Base-by-base conservation (phyloP, 192 early-diverging fungal genomes). In the Gryganskiella cystojenkinii region DNA sequence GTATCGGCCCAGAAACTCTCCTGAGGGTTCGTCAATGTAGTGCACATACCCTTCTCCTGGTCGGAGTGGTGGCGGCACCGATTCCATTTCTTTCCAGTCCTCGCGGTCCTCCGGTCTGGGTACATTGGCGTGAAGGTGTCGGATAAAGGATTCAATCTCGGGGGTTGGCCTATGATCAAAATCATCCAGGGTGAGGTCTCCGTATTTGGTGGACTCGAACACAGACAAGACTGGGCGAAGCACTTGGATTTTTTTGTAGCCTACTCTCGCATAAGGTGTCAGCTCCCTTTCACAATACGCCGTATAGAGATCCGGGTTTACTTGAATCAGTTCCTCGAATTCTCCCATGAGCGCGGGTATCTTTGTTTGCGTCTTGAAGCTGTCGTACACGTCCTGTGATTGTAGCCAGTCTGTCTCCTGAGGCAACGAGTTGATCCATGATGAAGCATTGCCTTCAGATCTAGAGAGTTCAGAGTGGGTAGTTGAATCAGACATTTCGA, bases 221-320 rank as follows among this genome's bases (percentile, higher is more conserved):
- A 14, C 22, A 5, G 56, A 15, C 30, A 71, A 57, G 5, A 47
- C 13, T 6, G 19, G 24, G 1, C 56, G 14, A 3, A 71, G n/a
- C 14, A 56, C 14, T 0, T 24, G 14, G 47, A n/a, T 7, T 13
- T 27, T 27, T 35, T 40, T n/a, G 28, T 5, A 33, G 20, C 72
- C 37, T 67, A 43, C 20, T 19, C 34, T 42, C 5, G 53, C 24
- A 19, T 25, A 15, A 14, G 59, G 35, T n/a, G n/a, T 17, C 34
- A 76, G 7, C 20, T 35, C 59, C 11, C 20, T 33, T 49, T 57
- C 47, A 30, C 31, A 58, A 31, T 56, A 62, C 14, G 57, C 54
- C 25, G 30, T 47, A 30, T 78, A 78, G 24, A 78, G 65, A 25
- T 78, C 74, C 5, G 74, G 56, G 46, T 78, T 78, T 47, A 78